Evolutionary conservation across 2,329 filamentous ascomycete genomes (phyloP), one percentile per base, ranked within the genome.

Genomic region (Fusarium nisikadoi): DNA sequence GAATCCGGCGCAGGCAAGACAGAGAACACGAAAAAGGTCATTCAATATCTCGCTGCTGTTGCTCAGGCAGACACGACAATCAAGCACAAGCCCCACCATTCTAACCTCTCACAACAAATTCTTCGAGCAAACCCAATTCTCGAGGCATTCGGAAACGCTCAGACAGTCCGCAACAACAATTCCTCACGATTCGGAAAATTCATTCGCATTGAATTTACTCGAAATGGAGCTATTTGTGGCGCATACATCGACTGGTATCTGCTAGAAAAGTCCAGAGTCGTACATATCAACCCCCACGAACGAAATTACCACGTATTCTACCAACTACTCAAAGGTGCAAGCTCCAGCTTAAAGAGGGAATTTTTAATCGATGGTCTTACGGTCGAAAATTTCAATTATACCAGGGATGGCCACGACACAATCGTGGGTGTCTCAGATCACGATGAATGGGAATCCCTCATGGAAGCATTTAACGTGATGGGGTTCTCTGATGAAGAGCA

Each of bases 191-290:
- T 99, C 78, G 96, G 96, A 79, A 99, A 99, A 81, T 99, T 99
- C 78, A 99, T 99, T 79, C 90, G 97, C 54, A 99, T 99, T 78
- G 94, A 98, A 79, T 98, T 99, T 82, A 94, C 91, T 38, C 89
- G 93, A 29, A 89, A 89, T 39, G 97, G 97, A 33, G 93, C 96
- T 60, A 99, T 99, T 73, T 93, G 93, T 8, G 97, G 97, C 39
- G 96, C 96, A 27, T 98, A 94, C 83, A 98, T 99, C 73, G 95
- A 99, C 80, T 99, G 96, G 96, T 99, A 98, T 82, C 87, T 99
- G 2, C 85, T 99, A 19, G 96, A 99, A 79, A 99, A 99, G 82
- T 99, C 96, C n/a, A 90, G 96, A 75, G 96, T 99, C 12, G 95
- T 99, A 25, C 92, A 91, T 45, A 89, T 97, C 68, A 97, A 97